Base-by-base conservation (phyloP, 371 early-diverging fungal genomes). In the Mortierella sp. region DNA sequence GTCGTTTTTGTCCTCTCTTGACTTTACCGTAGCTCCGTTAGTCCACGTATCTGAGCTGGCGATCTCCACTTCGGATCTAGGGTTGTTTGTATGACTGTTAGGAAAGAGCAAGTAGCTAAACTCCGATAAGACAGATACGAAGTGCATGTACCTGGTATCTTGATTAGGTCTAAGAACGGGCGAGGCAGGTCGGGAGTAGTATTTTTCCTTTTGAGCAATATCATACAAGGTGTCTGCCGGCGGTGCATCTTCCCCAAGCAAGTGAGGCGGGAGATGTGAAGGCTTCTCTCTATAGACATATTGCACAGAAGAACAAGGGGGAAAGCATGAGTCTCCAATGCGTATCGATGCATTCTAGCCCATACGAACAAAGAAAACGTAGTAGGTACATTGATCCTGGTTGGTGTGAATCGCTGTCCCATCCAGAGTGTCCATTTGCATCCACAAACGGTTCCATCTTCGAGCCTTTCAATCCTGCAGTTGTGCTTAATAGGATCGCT, bases 371-470 rank as follows among this genome's bases (percentile, higher is more conserved):
- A n/a, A n/a, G n/a, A n/a, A n/a, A n/a, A n/a, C n/a, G n/a, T n/a
- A n/a, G n/a, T n/a, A n/a, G n/a, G n/a, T n/a, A n/a, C n/a, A n/a
- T n/a, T 32, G 64, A 46, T 34, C 54, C 56, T 34, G 52, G 68
- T 34, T 60, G 68, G 48, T 68, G 68, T 19, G 64, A 26, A 50
- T 64, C 59, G 24, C 64, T 73, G 21, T 64, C 72, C 72, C 72
- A 73, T 26, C 30, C 68, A 6, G 60, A 26, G 26, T 55, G 60
- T 14, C 61, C 66, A 26, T 43, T 57, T n/a, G 31, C 60, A 21
- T 70, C 65, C 27, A 76, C 54, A 44, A 75, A 69, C 7, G 78
- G 58, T 43, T 70, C 78, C 17, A 76, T 39, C 39, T 72, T 72
- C 7, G 72, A 41, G 1, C 60, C 72, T 66, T 76, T 76, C 26